Base-by-base conservation (phyloP, 2,329 filamentous ascomycete genomes). In the Akanthomyces uredinophilus region DNA sequence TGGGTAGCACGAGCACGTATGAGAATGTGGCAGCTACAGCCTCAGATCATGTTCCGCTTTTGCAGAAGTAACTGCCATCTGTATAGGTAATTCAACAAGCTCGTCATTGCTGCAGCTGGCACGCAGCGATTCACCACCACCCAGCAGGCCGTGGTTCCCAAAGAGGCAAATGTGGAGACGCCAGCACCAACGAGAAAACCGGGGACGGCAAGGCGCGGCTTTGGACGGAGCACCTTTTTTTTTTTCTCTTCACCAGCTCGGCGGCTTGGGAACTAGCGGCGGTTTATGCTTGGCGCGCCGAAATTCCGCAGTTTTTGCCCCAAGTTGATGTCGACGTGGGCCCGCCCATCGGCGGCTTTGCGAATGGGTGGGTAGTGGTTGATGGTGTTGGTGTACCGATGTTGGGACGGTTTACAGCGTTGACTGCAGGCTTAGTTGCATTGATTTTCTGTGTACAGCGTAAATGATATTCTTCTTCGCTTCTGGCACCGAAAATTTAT, bases 201-300 rank as follows among this genome's bases (percentile, higher is more conserved):
- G 46, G 56, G 46, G 47, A 41, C 56, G 56, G 56, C 56, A 59
- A 59, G 46, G 35, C 24, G 43, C 56, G 56, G 56, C 56, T 59
- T 59, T 59, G 24, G 24, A 58, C 20, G 32, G 44, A 50, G 27
- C 18, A 7, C 6, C 18, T 18, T n/a, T 56, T 27, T 29, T 29
- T 32, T 4, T 29, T 32, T 16, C 16, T 11, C 5, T 13, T 4
- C 1, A 4, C 20, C 37, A 37, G 3, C 10, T 13, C 27, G n/a
- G 5, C n/a, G n/a, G 35, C n/a, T 8, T 24, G 20, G 7, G 22
- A 54, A n/a, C 22, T 46, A 56, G 43, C 43, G 44, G 18, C 55
- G 55, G 55, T 20, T 50, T 58, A 50, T 24, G 8, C n/a, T 22
- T 14, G 16, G 55, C 24, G 55, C 55, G 55, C 55, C 22, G 29